A percentile compares a stretch with the other conserved stretches of the same genome.
Conservation (phyloP, 176 grass and related monocot species). For the Tuctoria greenei region DNA sequence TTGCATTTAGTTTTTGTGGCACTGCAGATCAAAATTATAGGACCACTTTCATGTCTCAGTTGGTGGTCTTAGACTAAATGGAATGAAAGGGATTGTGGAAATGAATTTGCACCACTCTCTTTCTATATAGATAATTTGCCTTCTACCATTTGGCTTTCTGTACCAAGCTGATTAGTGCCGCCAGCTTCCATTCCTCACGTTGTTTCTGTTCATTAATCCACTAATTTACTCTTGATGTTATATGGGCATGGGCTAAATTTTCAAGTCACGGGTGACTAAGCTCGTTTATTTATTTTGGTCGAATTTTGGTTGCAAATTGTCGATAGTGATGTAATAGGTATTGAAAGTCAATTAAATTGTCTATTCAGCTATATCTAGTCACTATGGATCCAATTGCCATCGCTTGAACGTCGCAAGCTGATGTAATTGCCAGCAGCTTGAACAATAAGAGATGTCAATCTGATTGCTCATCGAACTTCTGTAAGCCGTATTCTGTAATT, state of each 20-base stretch:
- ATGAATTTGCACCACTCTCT: background rate
- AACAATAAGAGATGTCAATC: background rate
- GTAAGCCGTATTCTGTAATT: slow-evolving; percentile 1
- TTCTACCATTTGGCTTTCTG: background rate
- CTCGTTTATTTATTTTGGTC: background rate
- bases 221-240: background rate
- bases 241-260: background rate
- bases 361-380: background rate
- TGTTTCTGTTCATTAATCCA: slow-evolving; percentile 1
- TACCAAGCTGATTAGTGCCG: background rate
- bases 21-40: background rate
- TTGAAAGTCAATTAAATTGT: slow-evolving; percentile 4
- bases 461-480: slow-evolving; percentile 19
- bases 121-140: background rate
- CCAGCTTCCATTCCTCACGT: background rate
- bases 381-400: background rate
- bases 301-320: background rate
- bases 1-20: background rate
- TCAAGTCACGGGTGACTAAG: background rate
- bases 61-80: background rate
- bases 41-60: background rate
- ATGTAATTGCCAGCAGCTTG: slow-evolving; percentile 5
- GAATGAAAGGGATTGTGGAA: background rate
- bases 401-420: background rate
- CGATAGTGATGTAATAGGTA: background rate